Evolutionary conservation across 176 grass and related monocot species (phyloP).

Genomic region (Raddia guianensis): DNA sequence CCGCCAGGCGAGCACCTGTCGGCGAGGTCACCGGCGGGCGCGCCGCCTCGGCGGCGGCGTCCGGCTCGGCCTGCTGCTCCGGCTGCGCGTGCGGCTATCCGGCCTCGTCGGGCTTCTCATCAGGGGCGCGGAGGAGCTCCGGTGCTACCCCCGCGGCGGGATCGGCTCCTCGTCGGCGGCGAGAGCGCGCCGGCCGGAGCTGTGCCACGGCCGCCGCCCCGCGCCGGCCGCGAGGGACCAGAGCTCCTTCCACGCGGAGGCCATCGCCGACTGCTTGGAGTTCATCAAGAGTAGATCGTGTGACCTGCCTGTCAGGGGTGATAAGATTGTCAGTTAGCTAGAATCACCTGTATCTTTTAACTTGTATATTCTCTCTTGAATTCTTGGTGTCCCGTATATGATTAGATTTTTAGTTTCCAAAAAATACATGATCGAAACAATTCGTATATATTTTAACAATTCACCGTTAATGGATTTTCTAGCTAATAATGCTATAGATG

Average conservation of each 20-base stretch:
- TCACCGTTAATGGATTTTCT: no score
- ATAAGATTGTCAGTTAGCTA: background rate
- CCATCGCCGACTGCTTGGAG: conserved; percentile 66
- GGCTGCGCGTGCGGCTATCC: conserved; percentile 40
- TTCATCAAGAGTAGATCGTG: conserved; percentile 63
- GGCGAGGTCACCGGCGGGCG: background rate
- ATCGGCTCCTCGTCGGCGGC: background rate
- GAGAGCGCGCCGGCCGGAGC: conserved; percentile 4
- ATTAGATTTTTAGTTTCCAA: background rate
- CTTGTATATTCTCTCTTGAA: background rate
- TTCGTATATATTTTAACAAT: background rate
- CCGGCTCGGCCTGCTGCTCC: conserved; percentile 42
- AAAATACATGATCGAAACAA: background rate
- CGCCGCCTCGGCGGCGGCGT: conserved; percentile 2
- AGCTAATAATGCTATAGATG: no score
- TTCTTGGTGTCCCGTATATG: background rate
- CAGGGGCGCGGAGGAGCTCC: conserved; percentile 36
- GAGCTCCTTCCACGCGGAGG: conserved; percentile 57
- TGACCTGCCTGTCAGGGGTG: conserved; percentile 21
- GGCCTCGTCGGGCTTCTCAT: conserved; percentile 36
- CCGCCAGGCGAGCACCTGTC: background rate
- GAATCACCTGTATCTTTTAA: background rate
- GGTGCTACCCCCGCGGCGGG: conserved; percentile 21
- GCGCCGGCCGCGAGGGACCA: conserved; percentile 18
- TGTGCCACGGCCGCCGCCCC: background rate